Percentiles rank a stretch among this genome's conserved stretches.
Conservation (phyloP, 2,329 filamentous ascomycete species). For the Fusarium verticillioides region DNA sequence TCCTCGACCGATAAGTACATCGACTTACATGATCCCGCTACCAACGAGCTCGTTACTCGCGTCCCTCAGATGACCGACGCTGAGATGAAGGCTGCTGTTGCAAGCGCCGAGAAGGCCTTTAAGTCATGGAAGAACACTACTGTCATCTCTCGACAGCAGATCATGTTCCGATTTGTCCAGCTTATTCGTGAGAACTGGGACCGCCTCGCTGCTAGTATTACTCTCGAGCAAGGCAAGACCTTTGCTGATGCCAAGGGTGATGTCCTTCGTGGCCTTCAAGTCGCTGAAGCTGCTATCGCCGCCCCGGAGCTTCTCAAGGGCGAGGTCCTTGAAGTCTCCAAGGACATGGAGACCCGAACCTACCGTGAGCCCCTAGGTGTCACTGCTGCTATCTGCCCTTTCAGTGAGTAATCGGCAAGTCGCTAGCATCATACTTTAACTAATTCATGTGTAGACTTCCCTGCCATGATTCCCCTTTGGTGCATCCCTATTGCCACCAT, state of each 20-base stretch:
- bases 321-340: conserved; percentile 85
- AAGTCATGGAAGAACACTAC: conserved; percentile 77
- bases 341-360: conserved; percentile 89
- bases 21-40: conserved; percentile 83
- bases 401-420: conserved; percentile 68
- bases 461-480: conserved; percentile 94
- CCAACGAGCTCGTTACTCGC: conserved; percentile 85
- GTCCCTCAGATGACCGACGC: conserved; percentile 84
- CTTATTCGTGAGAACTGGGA: conserved; percentile 89
- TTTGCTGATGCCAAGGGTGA: conserved; percentile 85
- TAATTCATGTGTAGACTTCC: conserved; percentile 73
- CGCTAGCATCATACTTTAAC: neutral
- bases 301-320: conserved; percentile 86
- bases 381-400: conserved; percentile 86
- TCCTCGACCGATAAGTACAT: conserved; percentile 79
- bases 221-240: conserved; percentile 89
- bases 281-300: conserved; percentile 83
- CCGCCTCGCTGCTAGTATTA: conserved; percentile 84
- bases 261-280: conserved; percentile 83
- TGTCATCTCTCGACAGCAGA: conserved; percentile 79
- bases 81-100: conserved; percentile 80
- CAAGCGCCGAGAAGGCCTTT: conserved; percentile 80
- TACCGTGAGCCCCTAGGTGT: conserved; percentile 86
- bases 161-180: conserved; percentile 87
- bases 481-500: conserved; percentile 86